Percentiles rank a stretch among this genome's conserved stretches.
Conservation (phyloP, 345 rosid genomes). For the Citrus maxima region DNA sequence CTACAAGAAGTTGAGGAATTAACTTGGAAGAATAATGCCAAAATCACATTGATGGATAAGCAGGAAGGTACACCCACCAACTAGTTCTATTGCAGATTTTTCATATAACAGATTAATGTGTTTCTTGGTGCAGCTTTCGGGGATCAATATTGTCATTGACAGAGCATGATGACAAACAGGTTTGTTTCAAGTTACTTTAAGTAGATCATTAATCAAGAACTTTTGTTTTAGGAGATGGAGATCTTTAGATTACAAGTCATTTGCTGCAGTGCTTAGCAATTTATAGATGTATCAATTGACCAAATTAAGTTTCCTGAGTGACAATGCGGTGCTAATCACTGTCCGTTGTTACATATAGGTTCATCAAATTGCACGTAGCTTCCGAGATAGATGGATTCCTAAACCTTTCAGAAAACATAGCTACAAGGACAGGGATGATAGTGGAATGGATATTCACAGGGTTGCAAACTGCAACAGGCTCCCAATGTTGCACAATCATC, state of each 20-base stretch:
- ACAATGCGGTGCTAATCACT: background rate
- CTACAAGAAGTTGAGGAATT: background rate
- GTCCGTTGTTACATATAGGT: conserved; percentile 46
- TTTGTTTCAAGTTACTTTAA: conserved; percentile 17
- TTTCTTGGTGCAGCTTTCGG: conserved; percentile 65
- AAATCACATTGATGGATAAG: background rate
- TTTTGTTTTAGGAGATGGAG: background rate
- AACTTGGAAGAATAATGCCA: background rate
- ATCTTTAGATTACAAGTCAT: background rate
- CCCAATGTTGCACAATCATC: conserved; percentile 42
- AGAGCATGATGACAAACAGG: conserved; percentile 94
- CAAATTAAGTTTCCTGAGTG: background rate
- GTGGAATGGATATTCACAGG: conserved; percentile 43
- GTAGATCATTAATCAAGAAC: background rate
- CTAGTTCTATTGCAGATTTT: background rate
- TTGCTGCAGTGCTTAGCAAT: background rate
- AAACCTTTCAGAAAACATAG: conserved; percentile 52
- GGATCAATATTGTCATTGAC: conserved; percentile 88
- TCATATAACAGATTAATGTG: background rate
- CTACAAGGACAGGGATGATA: conserved; percentile 60
- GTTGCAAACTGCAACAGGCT: conserved; percentile 41
- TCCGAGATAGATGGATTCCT: conserved; percentile 89
- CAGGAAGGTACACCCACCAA: background rate
- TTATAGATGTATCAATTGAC: background rate
- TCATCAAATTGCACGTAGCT: conserved; percentile 91